phyloP scores from a whole-genome alignment of 2,329 filamentous ascomycete species.

The Camillea tinctor region DNA sequence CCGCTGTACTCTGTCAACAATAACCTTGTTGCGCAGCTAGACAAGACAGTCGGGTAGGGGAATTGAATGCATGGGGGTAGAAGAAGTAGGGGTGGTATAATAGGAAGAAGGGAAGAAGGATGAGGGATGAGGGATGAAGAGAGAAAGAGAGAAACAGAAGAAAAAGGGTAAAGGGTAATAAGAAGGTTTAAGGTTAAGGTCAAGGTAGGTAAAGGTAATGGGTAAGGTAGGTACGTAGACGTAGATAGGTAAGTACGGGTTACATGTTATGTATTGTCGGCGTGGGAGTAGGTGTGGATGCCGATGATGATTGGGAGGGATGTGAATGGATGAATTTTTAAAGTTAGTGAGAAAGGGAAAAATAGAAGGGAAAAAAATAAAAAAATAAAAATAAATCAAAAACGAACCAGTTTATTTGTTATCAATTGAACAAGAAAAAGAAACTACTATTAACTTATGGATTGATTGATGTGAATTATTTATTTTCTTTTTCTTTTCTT shows the following conservation, averaged over 20 bases:
- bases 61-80: not conserved
- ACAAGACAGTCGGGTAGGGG: not conserved
- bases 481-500: not conserved
- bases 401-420: not conserved
- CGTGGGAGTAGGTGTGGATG: constrained; percentile 2
- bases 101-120: too few species aligned
- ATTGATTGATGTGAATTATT: too few species aligned
- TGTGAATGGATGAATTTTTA: not conserved
- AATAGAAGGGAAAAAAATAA: constrained; percentile 1
- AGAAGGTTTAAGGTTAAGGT: not conserved
- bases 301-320: not conserved
- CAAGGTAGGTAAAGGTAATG: constrained; percentile 1
- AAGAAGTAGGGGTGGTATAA: not conserved
- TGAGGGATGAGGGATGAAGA: not conserved
- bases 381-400: not conserved
- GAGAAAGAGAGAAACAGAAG: not conserved
- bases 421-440: not conserved
- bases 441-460: too few species aligned
- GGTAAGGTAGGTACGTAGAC: constrained; percentile 5
- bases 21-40: not conserved
- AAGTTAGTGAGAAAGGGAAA: too few species aligned
- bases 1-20: not conserved
- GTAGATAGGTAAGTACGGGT: too few species aligned
- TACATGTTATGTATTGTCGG: too few species aligned
- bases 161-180: not conserved